Conservation (phyloP, 2,329 filamentous ascomycete species). For the Paracoccidioides brasiliensis region DNA sequence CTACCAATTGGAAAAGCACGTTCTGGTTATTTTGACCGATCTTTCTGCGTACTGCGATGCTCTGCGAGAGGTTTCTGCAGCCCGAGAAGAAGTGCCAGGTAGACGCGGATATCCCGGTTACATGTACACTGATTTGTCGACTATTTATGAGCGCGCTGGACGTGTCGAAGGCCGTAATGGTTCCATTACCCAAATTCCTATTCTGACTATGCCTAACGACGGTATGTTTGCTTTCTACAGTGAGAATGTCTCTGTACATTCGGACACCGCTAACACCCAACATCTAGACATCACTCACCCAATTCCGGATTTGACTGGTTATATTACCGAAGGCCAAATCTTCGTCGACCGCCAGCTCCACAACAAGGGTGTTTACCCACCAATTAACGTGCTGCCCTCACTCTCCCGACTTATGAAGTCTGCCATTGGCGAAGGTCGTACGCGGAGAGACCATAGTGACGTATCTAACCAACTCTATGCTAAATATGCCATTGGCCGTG, state of each 20-base stretch:
- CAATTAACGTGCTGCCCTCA: slow-evolving; percentile 95
- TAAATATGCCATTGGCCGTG: slow-evolving; percentile 98
- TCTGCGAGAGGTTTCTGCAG: slow-evolving; percentile 94
- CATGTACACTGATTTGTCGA: slow-evolving; percentile 99
- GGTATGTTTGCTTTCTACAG: slow-evolving; percentile 33
- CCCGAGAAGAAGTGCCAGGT: slow-evolving; percentile 95
- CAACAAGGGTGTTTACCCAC: slow-evolving; percentile 97
- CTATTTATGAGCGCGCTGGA: slow-evolving; percentile 97
- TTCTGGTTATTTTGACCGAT: slow-evolving; percentile 96
- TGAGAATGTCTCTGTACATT: not conserved
- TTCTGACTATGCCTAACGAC: slow-evolving; percentile 98
- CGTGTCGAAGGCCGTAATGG: slow-evolving; percentile 95
- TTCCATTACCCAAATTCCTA: slow-evolving; percentile 97
- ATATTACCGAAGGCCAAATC: slow-evolving; percentile 98
- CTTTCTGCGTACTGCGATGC: slow-evolving; percentile 97
- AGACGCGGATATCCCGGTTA: slow-evolving; percentile 99
- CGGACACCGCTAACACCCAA: not conserved
- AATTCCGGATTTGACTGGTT: slow-evolving; percentile 95
- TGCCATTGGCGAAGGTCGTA: slow-evolving; percentile 94
- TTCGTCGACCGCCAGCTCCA: slow-evolving; percentile 86
- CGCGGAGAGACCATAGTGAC: slow-evolving; percentile 90
- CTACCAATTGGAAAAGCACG: slow-evolving; percentile 99
- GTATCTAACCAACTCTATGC: slow-evolving; percentile 99
- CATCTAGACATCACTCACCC: slow-evolving; percentile 80
- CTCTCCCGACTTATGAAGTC: slow-evolving; percentile 99